phyloP scores from a whole-genome alignment of 345 rosid species.

The Viola odorata region DNA sequence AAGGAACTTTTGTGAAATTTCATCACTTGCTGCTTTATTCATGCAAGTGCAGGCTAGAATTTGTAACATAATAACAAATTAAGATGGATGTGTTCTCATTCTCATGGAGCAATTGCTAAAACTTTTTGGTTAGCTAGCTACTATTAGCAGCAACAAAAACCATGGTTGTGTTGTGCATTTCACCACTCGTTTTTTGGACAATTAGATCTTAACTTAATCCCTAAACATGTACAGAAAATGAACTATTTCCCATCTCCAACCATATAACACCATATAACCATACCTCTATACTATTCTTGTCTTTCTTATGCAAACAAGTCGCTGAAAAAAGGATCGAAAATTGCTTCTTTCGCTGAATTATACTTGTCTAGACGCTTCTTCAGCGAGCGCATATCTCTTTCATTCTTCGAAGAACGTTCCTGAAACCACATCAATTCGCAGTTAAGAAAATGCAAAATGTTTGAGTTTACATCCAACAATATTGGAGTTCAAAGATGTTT shows the following conservation, averaged over 20 bases:
- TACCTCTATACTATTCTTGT: no score
- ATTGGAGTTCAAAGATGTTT: background rate
- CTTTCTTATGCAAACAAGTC: conserved; percentile 33
- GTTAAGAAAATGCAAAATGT: background rate
- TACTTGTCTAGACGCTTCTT: conserved; percentile 77
- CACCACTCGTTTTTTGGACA: background rate
- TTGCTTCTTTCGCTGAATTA: conserved; percentile 69
- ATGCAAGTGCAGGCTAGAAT: no score
- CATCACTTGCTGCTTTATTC: no score
- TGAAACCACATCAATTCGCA: conserved; percentile 6
- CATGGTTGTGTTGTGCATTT: background rate
- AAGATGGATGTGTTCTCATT: background rate
- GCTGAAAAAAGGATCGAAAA: conserved; percentile 63
- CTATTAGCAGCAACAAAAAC: no score
- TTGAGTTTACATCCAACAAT: background rate
- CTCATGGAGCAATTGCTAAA: background rate
- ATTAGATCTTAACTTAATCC: background rate
- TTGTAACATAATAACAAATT: no score
- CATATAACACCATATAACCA: no score
- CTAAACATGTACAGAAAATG: conserved; percentile 1
- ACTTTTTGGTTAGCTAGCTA: background rate
- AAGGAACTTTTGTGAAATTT: background rate
- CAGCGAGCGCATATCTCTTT: conserved; percentile 69
- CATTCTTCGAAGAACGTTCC: conserved; percentile 67
- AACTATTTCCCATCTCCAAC: background rate